Evolutionary conservation across 1,139 yeast genomes (phyloP).

Genomic region (Kodamaea alishanica): DNA sequence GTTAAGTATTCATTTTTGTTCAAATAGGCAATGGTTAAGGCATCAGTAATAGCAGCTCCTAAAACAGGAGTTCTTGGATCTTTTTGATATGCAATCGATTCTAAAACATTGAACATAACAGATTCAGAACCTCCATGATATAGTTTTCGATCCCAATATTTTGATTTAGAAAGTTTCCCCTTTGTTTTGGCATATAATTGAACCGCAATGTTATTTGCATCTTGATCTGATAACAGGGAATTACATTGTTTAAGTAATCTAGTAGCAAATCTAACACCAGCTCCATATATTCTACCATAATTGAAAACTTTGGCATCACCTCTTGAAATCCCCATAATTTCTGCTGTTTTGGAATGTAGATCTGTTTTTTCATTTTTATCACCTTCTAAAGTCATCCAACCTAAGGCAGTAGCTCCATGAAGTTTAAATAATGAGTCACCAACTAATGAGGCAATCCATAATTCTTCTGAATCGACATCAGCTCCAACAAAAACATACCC

Average conservation of each 20-base stretch:
- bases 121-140: slow-evolving; percentile 97
- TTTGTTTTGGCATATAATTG: slow-evolving; percentile 77
- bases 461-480: slow-evolving; percentile 95
- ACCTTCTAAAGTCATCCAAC: slow-evolving; percentile 99
- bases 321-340: slow-evolving; percentile 82
- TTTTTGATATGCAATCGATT: slow-evolving; percentile 80
- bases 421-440: slow-evolving; percentile 87
- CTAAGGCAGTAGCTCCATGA: slow-evolving; percentile 95
- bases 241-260: slow-evolving; percentile 79
- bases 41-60: slow-evolving; percentile 91
- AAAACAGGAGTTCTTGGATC: slow-evolving; percentile 86
- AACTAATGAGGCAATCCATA: slow-evolving; percentile 94
- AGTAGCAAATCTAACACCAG: slow-evolving; percentile 89
- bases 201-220: slow-evolving; percentile 67
- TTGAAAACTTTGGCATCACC: slow-evolving; percentile 93
- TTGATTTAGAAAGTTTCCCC: slow-evolving; percentile 49
- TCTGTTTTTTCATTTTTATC: slow-evolving; percentile 89
- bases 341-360: slow-evolving; percentile 90
- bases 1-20: slow-evolving; percentile 70
- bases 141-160: slow-evolving; percentile 28
- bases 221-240: slow-evolving; percentile 59
- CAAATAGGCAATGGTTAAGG: slow-evolving; percentile 65
- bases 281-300: slow-evolving; percentile 96
- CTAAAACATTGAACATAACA: slow-evolving; percentile 82
- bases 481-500: slow-evolving; percentile 96